Percentiles rank a stretch among this genome's conserved stretches.
Evolutionary conservation across 495 filamentous ascomycete genomes (phyloP).

Genomic region (Penicillium maclennaniae): DNA sequence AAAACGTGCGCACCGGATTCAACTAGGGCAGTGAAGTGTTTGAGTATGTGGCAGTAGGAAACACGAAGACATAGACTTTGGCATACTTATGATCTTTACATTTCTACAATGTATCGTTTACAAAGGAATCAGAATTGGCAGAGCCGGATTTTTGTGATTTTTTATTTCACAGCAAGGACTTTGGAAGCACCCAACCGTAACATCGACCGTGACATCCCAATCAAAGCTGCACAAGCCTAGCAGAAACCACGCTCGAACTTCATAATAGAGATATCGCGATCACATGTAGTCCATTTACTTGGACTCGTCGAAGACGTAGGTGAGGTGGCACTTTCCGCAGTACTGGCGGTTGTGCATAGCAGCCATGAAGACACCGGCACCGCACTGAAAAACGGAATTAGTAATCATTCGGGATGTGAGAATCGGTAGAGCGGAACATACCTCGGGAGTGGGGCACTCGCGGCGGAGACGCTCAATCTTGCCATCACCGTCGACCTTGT

Average conservation of each 20-base stretch:
- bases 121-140: conserved; percentile 12
- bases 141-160: conserved; percentile 16
- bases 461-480: conserved; percentile 99
- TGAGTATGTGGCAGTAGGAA: not conserved
- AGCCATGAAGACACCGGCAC: conserved; percentile 99
- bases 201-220: conserved; percentile 21
- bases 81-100: not conserved
- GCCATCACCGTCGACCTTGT: conserved; percentile 99
- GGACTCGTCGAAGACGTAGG: conserved; percentile 97
- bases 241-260: conserved; percentile 20
- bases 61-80: not conserved
- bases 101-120: conserved; percentile 6
- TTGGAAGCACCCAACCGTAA: conserved; percentile 18
- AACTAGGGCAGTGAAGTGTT: conserved; percentile 1
- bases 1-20: conserved; percentile 62
- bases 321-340: conserved; percentile 98
- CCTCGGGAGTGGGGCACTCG: conserved; percentile 90
- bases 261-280: conserved; percentile 16
- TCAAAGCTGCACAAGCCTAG: conserved; percentile 18
- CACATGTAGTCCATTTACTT: conserved; percentile 44
- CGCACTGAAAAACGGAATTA: conserved; percentile 60
- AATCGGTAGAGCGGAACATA: conserved; percentile 44
- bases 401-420: conserved; percentile 9
- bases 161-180: conserved; percentile 21
- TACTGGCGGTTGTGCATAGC: conserved; percentile 99